Evolutionary conservation across 768 basidiomycete genomes (phyloP).

Genomic region (Tephrocybe sp.): DNA sequence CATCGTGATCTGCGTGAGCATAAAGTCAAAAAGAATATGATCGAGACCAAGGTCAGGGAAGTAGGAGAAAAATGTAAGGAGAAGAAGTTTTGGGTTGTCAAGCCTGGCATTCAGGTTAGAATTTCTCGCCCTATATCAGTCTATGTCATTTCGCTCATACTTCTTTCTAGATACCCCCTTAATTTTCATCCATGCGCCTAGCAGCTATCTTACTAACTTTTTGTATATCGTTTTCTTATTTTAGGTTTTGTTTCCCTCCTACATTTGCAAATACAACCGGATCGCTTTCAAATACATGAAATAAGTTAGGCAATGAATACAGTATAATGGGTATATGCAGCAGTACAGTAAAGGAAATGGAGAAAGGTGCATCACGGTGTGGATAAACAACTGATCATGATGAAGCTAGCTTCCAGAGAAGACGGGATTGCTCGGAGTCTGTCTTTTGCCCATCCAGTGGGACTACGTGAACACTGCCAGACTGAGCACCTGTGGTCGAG

Average conservation of each 20-base stretch:
- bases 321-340: conserved; percentile 3
- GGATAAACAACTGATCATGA: conserved; percentile 27
- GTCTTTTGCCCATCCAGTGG: conserved; percentile 34
- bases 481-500: conserved; percentile 41
- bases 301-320: conserved; percentile 1
- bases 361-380: neutral
- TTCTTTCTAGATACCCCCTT: too few species aligned
- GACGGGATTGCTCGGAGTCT: conserved; percentile 36
- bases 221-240: conserved; percentile 6
- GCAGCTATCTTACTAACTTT: neutral
- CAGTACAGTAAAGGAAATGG: conserved; percentile 2
- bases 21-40: conserved; percentile 80
- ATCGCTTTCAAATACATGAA: too few species aligned
- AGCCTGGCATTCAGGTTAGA: conserved; percentile 34
- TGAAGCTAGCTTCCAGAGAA: conserved; percentile 45
- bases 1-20: conserved; percentile 67
- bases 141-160: too few species aligned
- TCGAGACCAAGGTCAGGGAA: conserved; percentile 80
- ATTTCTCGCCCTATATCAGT: too few species aligned
- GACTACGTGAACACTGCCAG: conserved; percentile 45
- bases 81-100: conserved; percentile 75
- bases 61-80: conserved; percentile 74
- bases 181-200: conserved; percentile 4
- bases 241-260: too few species aligned
- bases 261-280: too few species aligned